Evolutionary conservation across 2,329 filamentous ascomycete species (phyloP), one percentile per base, ranked within the genome.

Genomic region (Trichoderma atroviride): DNA sequence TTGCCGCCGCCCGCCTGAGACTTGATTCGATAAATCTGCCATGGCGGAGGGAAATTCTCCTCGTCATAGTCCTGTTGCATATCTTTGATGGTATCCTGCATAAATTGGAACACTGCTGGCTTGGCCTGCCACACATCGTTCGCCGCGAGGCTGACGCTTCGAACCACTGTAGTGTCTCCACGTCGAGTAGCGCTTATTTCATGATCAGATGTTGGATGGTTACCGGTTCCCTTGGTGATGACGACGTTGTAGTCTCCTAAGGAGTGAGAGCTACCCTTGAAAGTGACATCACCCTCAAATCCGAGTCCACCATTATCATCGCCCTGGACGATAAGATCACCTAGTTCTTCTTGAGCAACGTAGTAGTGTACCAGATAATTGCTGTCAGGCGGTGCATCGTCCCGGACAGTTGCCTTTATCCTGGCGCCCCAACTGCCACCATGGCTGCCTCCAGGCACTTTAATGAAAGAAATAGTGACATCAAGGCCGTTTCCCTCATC

Each of bases 391-490:
- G 89, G 85, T 0, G 87, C 91, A 77, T 91, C 91, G 5, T 89
- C 87, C 59, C 92, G 88, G 50, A 92, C 91, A 55, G 87, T 87
- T 27, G 96, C 96, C 81, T 92, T 94, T 76, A 99, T 90, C 70
- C 96, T 87, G 47, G 91, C 93, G 67, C 90, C 96, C 96, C 96
- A 99, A 81, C 89, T 97, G 69, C 96, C 96, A 69, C 94, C 94
- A 79, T 97, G 87, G 24, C 85, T 83, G 65, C 94, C 94, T 27
- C 94, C 94, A 2, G 94, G 92, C 43, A 97, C 87, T 81, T 98
- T 99, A 76, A 97, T 89, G 80, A 98, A 97, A 63, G 93, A 92
- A 55, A 95, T 97, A 10, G 92, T 96, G 72, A 99, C 87, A 81
- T 98, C 94, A 73, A 99, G 87, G 69, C 87, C 88, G 81, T 99